These are phyloP conservation scores for Spizellomyces punctatus DNA, from an alignment of 192 early-diverging fungal genomes.

Conservation along the genomic window DNA sequence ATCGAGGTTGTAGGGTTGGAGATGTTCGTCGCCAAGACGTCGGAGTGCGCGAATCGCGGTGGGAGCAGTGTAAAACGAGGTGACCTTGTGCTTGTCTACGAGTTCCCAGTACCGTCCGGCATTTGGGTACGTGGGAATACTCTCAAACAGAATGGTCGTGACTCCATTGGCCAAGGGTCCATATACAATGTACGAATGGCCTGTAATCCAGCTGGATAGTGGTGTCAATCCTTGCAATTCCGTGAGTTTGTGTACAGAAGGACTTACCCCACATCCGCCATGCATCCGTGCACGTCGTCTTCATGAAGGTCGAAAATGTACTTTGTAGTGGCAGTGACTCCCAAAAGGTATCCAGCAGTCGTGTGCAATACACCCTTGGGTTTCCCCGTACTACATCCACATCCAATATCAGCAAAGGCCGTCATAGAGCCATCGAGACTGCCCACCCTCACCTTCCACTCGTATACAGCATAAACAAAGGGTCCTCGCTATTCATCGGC, in stretches of 20 bases:
- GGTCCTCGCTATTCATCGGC: slow-evolving; percentile 87
- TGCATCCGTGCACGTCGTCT: slow-evolving; percentile 87
- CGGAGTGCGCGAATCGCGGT: slow-evolving; percentile 97
- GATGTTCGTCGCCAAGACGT: slow-evolving; percentile 76
- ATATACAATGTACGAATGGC: slow-evolving; percentile 88
- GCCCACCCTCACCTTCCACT: slow-evolving; percentile 53
- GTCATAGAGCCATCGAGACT: too few species aligned
- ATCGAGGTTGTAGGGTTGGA: slow-evolving; percentile 77
- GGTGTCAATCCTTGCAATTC: background rate
- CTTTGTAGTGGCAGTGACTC: slow-evolving; percentile 82
- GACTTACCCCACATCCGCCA: slow-evolving; percentile 83
- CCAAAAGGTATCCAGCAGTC: slow-evolving; percentile 92
- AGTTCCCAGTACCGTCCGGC: slow-evolving; percentile 60
- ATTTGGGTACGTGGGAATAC: slow-evolving; percentile 91
- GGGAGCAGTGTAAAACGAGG: slow-evolving; percentile 97
- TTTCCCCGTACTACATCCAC: slow-evolving; percentile 5
- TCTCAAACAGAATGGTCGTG: slow-evolving; percentile 94
- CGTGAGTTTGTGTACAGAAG: slow-evolving; percentile 46
- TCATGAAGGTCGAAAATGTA: slow-evolving; percentile 95
- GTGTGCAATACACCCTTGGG: slow-evolving; percentile 95
- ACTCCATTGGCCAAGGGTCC: slow-evolving; percentile 84
- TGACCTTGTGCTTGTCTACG: slow-evolving; percentile 88
- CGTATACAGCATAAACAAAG: slow-evolving; percentile 94
- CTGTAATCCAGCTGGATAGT: slow-evolving; percentile 52
- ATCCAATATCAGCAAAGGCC: too few species aligned